Percentiles rank a stretch among this genome's conserved stretches.
Conservation (phyloP, 495 filamentous ascomycete species). For the Darksidea phi region DNA sequence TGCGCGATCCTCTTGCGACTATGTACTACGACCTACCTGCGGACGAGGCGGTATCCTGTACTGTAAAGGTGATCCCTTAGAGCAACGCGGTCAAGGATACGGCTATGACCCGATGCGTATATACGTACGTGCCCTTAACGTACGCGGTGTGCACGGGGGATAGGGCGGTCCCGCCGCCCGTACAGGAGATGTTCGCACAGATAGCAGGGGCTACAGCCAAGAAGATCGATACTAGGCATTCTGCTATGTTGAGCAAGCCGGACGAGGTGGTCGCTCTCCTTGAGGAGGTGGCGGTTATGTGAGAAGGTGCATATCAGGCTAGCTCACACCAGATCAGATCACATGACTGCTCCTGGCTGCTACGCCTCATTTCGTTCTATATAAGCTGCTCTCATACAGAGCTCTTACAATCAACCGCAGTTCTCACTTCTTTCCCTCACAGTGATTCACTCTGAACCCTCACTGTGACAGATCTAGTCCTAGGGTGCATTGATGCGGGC, state of each 20-base stretch:
- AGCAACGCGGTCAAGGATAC: slow-evolving; percentile 34
- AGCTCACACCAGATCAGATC: no score
- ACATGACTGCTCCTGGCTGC: no score
- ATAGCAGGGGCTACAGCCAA: slow-evolving; percentile 32
- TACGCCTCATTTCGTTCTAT: no score
- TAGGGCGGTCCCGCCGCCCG: slow-evolving; percentile 12
- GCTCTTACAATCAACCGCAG: no score
- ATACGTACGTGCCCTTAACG: slow-evolving; percentile 39
- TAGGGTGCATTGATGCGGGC: no score
- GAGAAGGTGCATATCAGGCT: no score
- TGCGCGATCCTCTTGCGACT: no score
- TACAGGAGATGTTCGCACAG: slow-evolving; percentile 38
- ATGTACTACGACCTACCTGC: slow-evolving; percentile 33
- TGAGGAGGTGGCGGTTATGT: no score
- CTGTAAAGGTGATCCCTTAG: slow-evolving; percentile 28
- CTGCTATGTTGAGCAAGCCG: slow-evolving; percentile 39
- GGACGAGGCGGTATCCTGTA: slow-evolving; percentile 24
- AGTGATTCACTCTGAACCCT: no score
- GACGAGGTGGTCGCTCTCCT: background rate
- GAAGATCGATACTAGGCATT: slow-evolving; percentile 40
- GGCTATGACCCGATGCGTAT: slow-evolving; percentile 34
- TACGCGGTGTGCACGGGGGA: slow-evolving; percentile 43
- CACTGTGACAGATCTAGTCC: no score
- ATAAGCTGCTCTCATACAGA: no score
- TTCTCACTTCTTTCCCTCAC: no score